phyloP scores from a whole-genome alignment of 2,329 filamentous ascomycete species.

The Neonectria faginata region DNA sequence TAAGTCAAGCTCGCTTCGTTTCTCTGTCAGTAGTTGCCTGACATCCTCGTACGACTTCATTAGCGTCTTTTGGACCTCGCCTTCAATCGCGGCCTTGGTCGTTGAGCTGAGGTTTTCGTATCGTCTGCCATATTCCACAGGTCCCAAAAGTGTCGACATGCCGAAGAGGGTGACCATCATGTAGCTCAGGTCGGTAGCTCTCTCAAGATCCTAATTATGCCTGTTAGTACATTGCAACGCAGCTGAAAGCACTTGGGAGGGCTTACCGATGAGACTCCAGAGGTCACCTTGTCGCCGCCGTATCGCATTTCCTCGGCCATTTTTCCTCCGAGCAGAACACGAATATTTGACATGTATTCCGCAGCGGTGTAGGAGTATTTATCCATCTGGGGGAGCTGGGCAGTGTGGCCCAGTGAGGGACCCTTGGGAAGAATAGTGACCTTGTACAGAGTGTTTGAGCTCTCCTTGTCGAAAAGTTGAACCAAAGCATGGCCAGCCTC shows the following conservation, averaged over 20 bases:
- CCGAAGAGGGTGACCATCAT: conserved; percentile 89
- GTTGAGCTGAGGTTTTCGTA: conserved; percentile 86
- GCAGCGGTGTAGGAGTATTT: conserved; percentile 89
- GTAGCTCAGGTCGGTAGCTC: conserved; percentile 85
- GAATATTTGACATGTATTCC: conserved; percentile 84
- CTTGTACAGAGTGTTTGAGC: conserved; percentile 87
- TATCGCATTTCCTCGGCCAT: conserved; percentile 93
- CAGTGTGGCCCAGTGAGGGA: conserved; percentile 85
- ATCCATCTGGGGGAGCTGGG: conserved; percentile 89
- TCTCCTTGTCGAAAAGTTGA: conserved; percentile 80
- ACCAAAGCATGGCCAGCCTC: conserved; percentile 96
- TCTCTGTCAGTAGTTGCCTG: conserved; percentile 75
- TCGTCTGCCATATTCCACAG: conserved; percentile 86
- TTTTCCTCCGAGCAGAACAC: conserved; percentile 86
- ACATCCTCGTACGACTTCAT: conserved; percentile 85
- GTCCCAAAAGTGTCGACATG: conserved; percentile 89
- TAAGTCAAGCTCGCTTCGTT: conserved; percentile 86
- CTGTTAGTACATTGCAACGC: conserved; percentile 42
- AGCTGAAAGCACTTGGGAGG: not conserved
- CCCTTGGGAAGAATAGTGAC: conserved; percentile 96
- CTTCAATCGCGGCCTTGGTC: conserved; percentile 88
- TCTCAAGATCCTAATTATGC: conserved; percentile 77
- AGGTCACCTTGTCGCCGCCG: conserved; percentile 90
- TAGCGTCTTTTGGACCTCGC: conserved; percentile 86
- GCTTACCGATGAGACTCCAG: conserved; percentile 82